These are phyloP conservation scores for Geopyxis carbonaria DNA, from an alignment of 495 filamentous ascomycete genomes.

Conservation along the genomic window DNA sequence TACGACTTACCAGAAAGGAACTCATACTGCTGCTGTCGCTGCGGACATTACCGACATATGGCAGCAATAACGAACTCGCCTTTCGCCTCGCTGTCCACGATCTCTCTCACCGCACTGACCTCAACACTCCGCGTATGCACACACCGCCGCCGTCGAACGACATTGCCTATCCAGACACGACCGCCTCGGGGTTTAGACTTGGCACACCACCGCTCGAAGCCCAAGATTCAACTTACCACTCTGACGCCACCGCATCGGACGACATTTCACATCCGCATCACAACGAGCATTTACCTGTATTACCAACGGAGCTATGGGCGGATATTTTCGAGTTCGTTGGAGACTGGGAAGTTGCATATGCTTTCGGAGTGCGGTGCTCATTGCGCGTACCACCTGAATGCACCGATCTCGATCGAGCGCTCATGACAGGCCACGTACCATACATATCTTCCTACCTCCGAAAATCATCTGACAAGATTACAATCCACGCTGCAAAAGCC, in stretches of 20 bases:
- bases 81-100: conserved; percentile 22
- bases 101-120: conserved; percentile 22
- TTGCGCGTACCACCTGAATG: conserved; percentile 58
- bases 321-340: conserved; percentile 65
- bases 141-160: conserved; percentile 4
- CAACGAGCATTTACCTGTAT: conserved; percentile 5
- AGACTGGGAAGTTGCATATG: conserved; percentile 78
- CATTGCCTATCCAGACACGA: not conserved
- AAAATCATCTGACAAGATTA: conserved; percentile 52
- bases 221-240: not conserved
- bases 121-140: conserved; percentile 11
- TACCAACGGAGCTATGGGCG: conserved; percentile 78
- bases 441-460: conserved; percentile 32
- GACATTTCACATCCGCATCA: conserved; percentile 1
- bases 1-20: conserved; percentile 17
- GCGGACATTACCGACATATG: conserved; percentile 19
- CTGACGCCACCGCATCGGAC: conserved; percentile 3
- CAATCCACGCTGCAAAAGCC: conserved; percentile 63
- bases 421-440: conserved; percentile 51
- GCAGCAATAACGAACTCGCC: conserved; percentile 17
- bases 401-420: conserved; percentile 60
- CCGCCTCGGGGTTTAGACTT: not conserved
- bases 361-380: conserved; percentile 61
- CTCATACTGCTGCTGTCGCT: conserved; percentile 22
- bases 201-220: not conserved